A percentile compares a stretch with the other conserved stretches of the same genome.
Evolutionary conservation across 1,139 yeast species (phyloP).

Genomic region (Pichia kudriavzevii): DNA sequence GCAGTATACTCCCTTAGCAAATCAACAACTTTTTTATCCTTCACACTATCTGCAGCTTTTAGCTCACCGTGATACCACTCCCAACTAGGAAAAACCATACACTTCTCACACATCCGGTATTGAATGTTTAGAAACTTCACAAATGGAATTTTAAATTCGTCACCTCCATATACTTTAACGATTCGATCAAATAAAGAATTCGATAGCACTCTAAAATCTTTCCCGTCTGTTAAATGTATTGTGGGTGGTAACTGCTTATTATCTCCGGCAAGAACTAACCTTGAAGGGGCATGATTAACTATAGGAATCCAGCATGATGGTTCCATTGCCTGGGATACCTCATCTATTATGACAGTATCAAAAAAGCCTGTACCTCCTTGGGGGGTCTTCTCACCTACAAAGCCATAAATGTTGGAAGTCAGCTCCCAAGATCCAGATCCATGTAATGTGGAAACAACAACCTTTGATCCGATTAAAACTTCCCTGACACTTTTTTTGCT

Average conservation of each 20-base stretch:
- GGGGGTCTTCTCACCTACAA: neutral
- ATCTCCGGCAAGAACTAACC: slow-evolving; percentile 76
- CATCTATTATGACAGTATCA: slow-evolving; percentile 85
- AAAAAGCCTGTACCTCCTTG: slow-evolving; percentile 31
- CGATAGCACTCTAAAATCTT: slow-evolving; percentile 33
- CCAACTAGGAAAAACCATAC: slow-evolving; percentile 74
- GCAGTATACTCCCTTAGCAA: slow-evolving; percentile 38
- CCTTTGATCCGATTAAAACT: slow-evolving; percentile 52
- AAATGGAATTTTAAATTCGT: slow-evolving; percentile 37
- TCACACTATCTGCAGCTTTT: slow-evolving; percentile 56
- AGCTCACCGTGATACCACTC: slow-evolving; percentile 58
- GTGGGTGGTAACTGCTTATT: slow-evolving; percentile 84
- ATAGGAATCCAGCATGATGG: slow-evolving; percentile 97
- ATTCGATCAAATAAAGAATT: slow-evolving; percentile 76
- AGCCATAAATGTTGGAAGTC: slow-evolving; percentile 31
- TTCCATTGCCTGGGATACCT: slow-evolving; percentile 88
- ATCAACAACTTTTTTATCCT: slow-evolving; percentile 45
- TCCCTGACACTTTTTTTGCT: slow-evolving; percentile 60
- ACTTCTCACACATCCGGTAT: slow-evolving; percentile 75
- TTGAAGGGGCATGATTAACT: slow-evolving; percentile 47
- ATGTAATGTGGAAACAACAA: slow-evolving; percentile 77
- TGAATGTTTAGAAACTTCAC: slow-evolving; percentile 53
- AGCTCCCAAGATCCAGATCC: slow-evolving; percentile 77
- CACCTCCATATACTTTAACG: slow-evolving; percentile 40
- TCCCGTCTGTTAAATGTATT: slow-evolving; percentile 38